Base-by-base conservation (phyloP, 106 monocot species). In the Dioscorea alata region DNA sequence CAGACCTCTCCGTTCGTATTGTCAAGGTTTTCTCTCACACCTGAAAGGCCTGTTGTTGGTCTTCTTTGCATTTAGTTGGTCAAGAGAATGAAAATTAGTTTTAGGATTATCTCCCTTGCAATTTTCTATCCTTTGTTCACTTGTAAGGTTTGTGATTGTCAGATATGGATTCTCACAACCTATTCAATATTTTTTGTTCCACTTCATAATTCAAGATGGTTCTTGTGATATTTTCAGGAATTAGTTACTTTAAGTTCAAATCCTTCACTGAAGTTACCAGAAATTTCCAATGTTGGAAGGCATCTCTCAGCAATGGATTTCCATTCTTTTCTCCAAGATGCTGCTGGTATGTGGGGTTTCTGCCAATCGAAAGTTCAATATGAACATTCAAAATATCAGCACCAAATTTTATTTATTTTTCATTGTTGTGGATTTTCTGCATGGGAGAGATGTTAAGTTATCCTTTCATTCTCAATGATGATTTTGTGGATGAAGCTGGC, bases 301-400 rank as follows among this genome's bases (percentile, higher is more conserved):
- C 96, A 97, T 66, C 87, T 97, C 20, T 89, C 92, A 35, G 92
- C 96, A 64, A 50, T 58, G 32, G 89, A 92, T 69, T 97, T 97
- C 62, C 92, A 97, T 73, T 73, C 68, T 21, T 68, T 97, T 65
- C 81, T 97, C 25, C 85, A 84, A 32, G 64, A 74, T 77, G 78
- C 82, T 58, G 76, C 82, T 58, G 76, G 88, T 89, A 58, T 72
- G 72, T 78, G 31, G 19, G 31, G 18, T 49, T 20, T 12, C 32
- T 59, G 21, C 25, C 7, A 67, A 67, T 12, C 25, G 21, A 50
- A 13, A 18, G 4, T 10, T 51, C 21, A 23, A 15, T 51, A 20
- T 22, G 4, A 56, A 4, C 18, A 0, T 56, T 42, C 42, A 42
- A 42, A 42, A 42, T 42, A 42, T 42, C 42, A 42, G 42, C 42